Percentiles rank a stretch among this genome's conserved stretches.
These are phyloP conservation scores for Candida berthetii DNA, from an alignment of 805 yeast species.

Conservation along the genomic window DNA sequence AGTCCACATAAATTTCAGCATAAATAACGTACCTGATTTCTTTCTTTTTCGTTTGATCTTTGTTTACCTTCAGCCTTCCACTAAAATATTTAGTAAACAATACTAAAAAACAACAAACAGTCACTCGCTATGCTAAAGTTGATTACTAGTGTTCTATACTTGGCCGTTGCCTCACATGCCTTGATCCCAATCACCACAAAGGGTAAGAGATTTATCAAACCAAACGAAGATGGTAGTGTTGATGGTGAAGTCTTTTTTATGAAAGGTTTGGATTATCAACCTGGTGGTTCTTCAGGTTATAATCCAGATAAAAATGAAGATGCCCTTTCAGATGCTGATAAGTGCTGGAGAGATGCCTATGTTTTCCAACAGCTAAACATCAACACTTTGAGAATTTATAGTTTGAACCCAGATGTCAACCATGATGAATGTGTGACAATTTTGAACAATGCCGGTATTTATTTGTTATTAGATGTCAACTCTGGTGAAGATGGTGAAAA, in stretches of 20 bases:
- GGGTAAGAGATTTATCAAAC: conserved; percentile 56
- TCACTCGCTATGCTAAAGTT: neutral
- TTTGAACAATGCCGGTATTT: conserved; percentile 86
- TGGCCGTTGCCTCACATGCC: conserved; percentile 24
- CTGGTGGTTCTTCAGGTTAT: conserved; percentile 77
- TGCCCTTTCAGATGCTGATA: conserved; percentile 62
- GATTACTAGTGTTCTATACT: neutral
- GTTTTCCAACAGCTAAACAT: conserved; percentile 75
- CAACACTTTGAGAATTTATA: conserved; percentile 81
- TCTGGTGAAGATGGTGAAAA: conserved; percentile 63
- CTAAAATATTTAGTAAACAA: neutral
- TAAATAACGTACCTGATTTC: too few species aligned
- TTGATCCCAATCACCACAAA: conserved; percentile 50
- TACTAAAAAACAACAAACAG: neutral
- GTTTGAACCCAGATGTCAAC: conserved; percentile 74
- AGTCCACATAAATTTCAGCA: too few species aligned
- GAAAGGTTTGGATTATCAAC: conserved; percentile 88
- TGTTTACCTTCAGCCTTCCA: neutral
- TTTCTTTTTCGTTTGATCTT: too few species aligned
- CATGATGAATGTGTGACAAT: conserved; percentile 92
- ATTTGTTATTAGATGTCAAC: conserved; percentile 80
- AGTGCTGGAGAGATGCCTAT: conserved; percentile 76
- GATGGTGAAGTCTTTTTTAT: conserved; percentile 65
- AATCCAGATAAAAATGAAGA: conserved; percentile 35
- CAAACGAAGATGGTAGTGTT: conserved; percentile 34